Base-by-base conservation (phyloP, 768 basidiomycete species). In the Rhizopogon sp. region DNA sequence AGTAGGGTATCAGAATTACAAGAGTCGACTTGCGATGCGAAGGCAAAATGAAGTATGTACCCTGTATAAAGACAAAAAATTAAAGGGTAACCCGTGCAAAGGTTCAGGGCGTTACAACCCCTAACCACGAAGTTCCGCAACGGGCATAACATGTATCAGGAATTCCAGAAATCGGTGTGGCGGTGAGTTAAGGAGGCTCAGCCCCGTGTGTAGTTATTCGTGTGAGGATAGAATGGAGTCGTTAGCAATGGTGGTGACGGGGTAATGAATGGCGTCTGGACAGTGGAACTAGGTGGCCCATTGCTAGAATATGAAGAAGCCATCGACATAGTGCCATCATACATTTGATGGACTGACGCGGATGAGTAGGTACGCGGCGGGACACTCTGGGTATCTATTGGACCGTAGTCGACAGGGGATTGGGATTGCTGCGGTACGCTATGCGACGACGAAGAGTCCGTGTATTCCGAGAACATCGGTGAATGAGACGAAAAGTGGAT, bases 171-270 rank as follows among this genome's bases (percentile, higher is more conserved):
- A 53, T 39, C 40, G 57, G 17, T 47, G 50, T 45, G 58, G 55
- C 31, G 53, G 5, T 28, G 54, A 10, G 28, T 57, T 50, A 40
- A 55, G 14, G 61, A 41, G 55, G 28, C 43, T 43, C 58, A 29
- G 44, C 45, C 49, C 51, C 40, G 39, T 50, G 58, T 8, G 47
- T 51, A 40, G 56, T 39, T 43, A 46, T 50, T 25, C 54, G 52
- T 45, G 13, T 57, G 25, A 17, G 72, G 67, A 45, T 71, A 65
- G 56, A 70, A 73, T 20, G 69, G 61, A 25, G 68, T 64, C 14
- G 64, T 66, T 33, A 65, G 54, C 31, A 67, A 52, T 41, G 69
- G 66, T 9, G 62, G 67, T 6, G 69, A 68, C 8, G 60, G 57
- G 3, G 63, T 57, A 39, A 45, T 51, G 39, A 63, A 63, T 33